Evolutionary conservation across 2,329 filamentous ascomycete genomes (phyloP).

Genomic region (Colletotrichum nymphaeae): DNA sequence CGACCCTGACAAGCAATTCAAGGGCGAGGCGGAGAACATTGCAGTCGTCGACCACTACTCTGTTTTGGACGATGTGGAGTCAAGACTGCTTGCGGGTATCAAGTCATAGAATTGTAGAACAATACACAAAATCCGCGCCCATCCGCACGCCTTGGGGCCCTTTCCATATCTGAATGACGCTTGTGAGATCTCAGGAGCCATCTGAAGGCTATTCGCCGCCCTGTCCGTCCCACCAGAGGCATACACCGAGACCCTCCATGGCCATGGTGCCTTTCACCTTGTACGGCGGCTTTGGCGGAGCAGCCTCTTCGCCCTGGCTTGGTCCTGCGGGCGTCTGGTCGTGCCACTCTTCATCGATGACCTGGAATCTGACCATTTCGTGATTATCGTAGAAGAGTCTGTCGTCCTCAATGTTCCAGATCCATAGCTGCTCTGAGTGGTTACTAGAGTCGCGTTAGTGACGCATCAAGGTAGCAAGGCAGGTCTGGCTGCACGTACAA

Average conservation of each 20-base stretch:
- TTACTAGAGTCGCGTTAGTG: constrained; percentile 62
- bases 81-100: constrained; percentile 76
- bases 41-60: constrained; percentile 95
- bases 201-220: constrained; percentile 21
- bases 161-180: not conserved
- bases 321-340: constrained; percentile 84
- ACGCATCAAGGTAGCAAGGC: not conserved
- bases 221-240: constrained; percentile 70
- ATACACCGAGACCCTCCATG: constrained; percentile 70
- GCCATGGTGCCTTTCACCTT: constrained; percentile 75
- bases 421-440: constrained; percentile 81
- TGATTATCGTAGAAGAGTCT: constrained; percentile 89
- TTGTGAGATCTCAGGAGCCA: not conserved
- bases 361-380: constrained; percentile 87
- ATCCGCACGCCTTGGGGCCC: not conserved
- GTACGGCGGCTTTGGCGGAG: constrained; percentile 76
- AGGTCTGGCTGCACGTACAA: constrained; percentile 68
- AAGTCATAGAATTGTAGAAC: constrained; percentile 46
- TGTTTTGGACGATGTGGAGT: constrained; percentile 88
- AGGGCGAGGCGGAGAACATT: constrained; percentile 92
- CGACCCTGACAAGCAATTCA: constrained; percentile 95
- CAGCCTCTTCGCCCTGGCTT: constrained; percentile 69
- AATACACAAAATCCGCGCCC: constrained; percentile 15
- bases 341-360: constrained; percentile 90
- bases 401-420: constrained; percentile 82